Percentiles rank a stretch among this genome's conserved stretches.
Evolutionary conservation across 2,329 filamentous ascomycete genomes (phyloP).

Genomic region (Apiospora koreana): DNA sequence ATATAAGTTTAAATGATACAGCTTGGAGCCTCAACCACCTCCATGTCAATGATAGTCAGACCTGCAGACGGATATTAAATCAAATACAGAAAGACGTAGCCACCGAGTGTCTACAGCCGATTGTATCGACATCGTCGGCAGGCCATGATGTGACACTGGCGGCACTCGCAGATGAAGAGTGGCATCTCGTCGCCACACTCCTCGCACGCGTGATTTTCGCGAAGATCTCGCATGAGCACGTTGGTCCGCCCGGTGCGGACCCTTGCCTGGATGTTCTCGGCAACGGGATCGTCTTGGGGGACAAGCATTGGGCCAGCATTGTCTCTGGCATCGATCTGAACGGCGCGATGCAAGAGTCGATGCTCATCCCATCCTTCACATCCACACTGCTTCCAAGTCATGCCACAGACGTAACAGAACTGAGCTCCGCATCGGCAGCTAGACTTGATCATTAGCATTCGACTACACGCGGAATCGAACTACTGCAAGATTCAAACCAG

Average conservation of each 20-base stretch:
- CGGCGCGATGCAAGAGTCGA: constrained; percentile 34
- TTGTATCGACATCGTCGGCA: constrained; percentile 50
- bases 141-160: constrained; percentile 43
- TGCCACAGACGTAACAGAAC: constrained; percentile 54
- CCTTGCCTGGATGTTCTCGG: not conserved
- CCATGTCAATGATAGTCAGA: not conserved
- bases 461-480: no score
- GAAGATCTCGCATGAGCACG: constrained; percentile 26
- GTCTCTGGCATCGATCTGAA: constrained; percentile 32
- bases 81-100: no score
- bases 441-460: no score
- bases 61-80: no score
- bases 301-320: not conserved
- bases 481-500: no score
- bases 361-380: constrained; percentile 43
- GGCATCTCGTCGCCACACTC: constrained; percentile 31
- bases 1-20: no score
- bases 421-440: constrained; percentile 47
- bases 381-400: constrained; percentile 28
- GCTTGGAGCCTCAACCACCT: no score
- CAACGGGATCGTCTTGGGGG: not conserved
- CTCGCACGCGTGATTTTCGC: constrained; percentile 41
- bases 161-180: constrained; percentile 48
- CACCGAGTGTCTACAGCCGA: constrained; percentile 31
- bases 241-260: constrained; percentile 23